Evolutionary conservation across 2,329 filamentous ascomycete genomes (phyloP).

Genomic region (Helotiales sp.): DNA sequence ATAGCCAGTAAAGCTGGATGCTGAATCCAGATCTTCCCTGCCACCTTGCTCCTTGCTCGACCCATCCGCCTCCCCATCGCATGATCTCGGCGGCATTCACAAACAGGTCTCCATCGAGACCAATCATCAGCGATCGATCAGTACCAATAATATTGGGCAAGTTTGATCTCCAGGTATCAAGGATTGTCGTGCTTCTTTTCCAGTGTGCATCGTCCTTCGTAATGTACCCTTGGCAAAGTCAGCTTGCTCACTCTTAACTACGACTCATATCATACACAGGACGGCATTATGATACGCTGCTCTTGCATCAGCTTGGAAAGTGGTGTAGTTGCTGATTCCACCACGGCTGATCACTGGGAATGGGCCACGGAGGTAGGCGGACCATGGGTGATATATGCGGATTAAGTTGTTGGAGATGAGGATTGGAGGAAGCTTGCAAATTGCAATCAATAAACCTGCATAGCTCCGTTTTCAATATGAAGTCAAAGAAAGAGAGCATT

Average conservation of each 20-base stretch:
- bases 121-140: slow-evolving; percentile 46
- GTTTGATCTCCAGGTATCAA: slow-evolving; percentile 46
- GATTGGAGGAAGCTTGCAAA: neutral
- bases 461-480: no score
- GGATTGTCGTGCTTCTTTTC: slow-evolving; percentile 44
- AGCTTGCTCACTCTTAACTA: slow-evolving; percentile 24
- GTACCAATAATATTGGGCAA: slow-evolving; percentile 44
- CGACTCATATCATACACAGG: slow-evolving; percentile 39
- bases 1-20: slow-evolving; percentile 50
- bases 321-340: slow-evolving; percentile 44
- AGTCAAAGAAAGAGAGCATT: no score
- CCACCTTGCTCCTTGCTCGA: slow-evolving; percentile 44
- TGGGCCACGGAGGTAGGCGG: slow-evolving; percentile 32
- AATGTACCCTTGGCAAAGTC: slow-evolving; percentile 43
- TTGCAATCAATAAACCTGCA: no score
- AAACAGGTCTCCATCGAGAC: slow-evolving; percentile 48
- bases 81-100: slow-evolving; percentile 52
- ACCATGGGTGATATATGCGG: neutral
- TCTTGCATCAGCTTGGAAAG: slow-evolving; percentile 45
- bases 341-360: slow-evolving; percentile 44
- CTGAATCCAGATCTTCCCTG: slow-evolving; percentile 47
- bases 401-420: neutral
- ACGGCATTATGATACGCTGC: slow-evolving; percentile 48
- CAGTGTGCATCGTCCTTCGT: slow-evolving; percentile 46
- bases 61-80: slow-evolving; percentile 50